Conservation (phyloP, 768 basidiomycete species). For the Mycena leptocephala region DNA sequence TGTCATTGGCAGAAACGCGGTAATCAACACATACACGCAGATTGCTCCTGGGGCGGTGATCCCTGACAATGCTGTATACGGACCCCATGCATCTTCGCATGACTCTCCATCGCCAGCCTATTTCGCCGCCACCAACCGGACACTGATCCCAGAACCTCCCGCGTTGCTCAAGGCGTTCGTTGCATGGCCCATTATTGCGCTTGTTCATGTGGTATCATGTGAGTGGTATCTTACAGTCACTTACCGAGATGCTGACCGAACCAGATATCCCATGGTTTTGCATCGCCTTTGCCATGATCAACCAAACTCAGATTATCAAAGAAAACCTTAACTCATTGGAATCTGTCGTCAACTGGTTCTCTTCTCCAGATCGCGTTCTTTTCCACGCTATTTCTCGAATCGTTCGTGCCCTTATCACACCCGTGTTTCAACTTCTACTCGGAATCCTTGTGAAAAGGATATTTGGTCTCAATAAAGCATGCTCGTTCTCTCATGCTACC, state of each 20-base stretch:
- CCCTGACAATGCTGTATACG: slow-evolving; percentile 55
- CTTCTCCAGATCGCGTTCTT: slow-evolving; percentile 55
- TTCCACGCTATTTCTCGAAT: slow-evolving; percentile 59
- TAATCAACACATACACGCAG: slow-evolving; percentile 62
- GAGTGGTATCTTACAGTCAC: no score
- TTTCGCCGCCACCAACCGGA: slow-evolving; percentile 60
- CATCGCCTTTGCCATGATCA: slow-evolving; percentile 56
- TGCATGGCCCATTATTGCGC: slow-evolving; percentile 57
- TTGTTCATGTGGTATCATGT: slow-evolving; percentile 54
- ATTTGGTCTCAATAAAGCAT: slow-evolving; percentile 54
- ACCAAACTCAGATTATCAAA: slow-evolving; percentile 46
- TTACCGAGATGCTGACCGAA: no score
- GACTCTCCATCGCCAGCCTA: slow-evolving; percentile 54
- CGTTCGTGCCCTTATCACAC: slow-evolving; percentile 52
- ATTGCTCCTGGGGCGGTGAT: slow-evolving; percentile 60
- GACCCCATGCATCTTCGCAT: slow-evolving; percentile 63
- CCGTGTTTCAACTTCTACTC: slow-evolving; percentile 54
- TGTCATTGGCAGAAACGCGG: slow-evolving; percentile 54
- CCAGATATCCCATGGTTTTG: slow-evolving; percentile 63
- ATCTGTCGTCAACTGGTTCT: slow-evolving; percentile 61
- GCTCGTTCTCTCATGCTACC: slow-evolving; percentile 47
- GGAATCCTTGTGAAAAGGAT: slow-evolving; percentile 60
- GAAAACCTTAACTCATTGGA: slow-evolving; percentile 52
- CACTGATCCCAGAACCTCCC: slow-evolving; percentile 50
- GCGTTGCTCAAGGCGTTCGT: slow-evolving; percentile 53